Evolutionary conservation across 805 yeast genomes (phyloP).

Genomic region (Candida pseudoglaebosa): DNA sequence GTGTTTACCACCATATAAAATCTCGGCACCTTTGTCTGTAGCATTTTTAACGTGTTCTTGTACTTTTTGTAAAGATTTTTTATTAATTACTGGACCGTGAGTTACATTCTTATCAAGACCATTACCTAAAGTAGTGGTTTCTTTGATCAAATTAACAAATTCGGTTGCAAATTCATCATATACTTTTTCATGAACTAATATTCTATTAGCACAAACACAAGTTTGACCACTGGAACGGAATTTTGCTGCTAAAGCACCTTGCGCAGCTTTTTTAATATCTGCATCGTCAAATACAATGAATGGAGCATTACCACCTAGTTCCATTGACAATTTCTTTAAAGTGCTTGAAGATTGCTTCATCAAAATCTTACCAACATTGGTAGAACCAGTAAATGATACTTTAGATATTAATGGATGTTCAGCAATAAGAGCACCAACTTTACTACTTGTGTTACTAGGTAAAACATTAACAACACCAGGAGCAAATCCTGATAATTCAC

Average conservation of each 20-base stretch:
- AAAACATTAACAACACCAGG: slow-evolving; percentile 64
- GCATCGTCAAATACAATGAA: slow-evolving; percentile 60
- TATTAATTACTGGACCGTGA: slow-evolving; percentile 74
- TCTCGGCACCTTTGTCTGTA: slow-evolving; percentile 55
- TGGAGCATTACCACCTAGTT: slow-evolving; percentile 69
- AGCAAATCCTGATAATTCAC: slow-evolving; percentile 68
- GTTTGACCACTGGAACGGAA: slow-evolving; percentile 64
- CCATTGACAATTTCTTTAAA: slow-evolving; percentile 57
- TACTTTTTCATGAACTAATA: slow-evolving; percentile 51
- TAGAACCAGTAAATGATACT: slow-evolving; percentile 63
- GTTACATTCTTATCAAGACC: slow-evolving; percentile 58
- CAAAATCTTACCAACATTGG: slow-evolving; percentile 55
- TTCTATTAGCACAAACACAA: slow-evolving; percentile 60
- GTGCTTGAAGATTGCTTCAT: slow-evolving; percentile 56
- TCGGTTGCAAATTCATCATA: slow-evolving; percentile 45
- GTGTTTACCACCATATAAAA: slow-evolving; percentile 57
- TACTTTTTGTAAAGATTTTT: slow-evolving; percentile 59
- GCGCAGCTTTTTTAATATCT: slow-evolving; percentile 52
- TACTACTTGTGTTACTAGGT: slow-evolving; percentile 44
- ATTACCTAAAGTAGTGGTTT: slow-evolving; percentile 52
- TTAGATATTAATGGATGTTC: slow-evolving; percentile 46
- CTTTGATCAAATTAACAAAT: slow-evolving; percentile 34
- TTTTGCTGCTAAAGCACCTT: slow-evolving; percentile 49
- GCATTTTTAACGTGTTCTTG: slow-evolving; percentile 64
- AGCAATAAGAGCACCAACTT: slow-evolving; percentile 51